phyloP scores from a whole-genome alignment of 371 early-diverging fungal genomes.

The Sporodiniella umbellata region DNA sequence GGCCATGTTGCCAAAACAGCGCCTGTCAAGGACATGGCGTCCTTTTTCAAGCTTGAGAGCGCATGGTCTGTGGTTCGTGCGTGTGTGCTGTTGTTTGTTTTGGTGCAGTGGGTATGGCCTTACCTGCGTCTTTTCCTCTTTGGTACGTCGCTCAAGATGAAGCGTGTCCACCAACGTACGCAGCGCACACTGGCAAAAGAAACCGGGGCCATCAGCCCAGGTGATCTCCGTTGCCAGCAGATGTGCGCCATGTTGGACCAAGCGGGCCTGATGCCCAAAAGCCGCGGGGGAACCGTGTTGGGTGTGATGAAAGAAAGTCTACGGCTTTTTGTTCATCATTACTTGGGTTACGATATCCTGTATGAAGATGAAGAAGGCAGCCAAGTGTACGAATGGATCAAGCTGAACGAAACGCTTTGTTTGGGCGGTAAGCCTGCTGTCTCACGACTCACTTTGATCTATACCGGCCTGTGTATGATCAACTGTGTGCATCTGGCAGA shows the following conservation, averaged over 20 bases:
- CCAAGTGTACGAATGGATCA: slow-evolving; percentile 38
- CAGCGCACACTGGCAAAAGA: slow-evolving; percentile 1
- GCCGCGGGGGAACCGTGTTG: not conserved
- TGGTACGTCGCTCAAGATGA: slow-evolving; percentile 22
- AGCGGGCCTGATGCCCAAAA: slow-evolving; percentile 16
- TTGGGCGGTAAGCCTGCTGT: slow-evolving; percentile 22
- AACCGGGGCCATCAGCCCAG: slow-evolving; percentile 13
- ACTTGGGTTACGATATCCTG: slow-evolving; percentile 33
- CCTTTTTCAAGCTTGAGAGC: slow-evolving; percentile 18
- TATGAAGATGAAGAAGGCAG: slow-evolving; percentile 31
- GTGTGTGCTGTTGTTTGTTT: slow-evolving; percentile 24
- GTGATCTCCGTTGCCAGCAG: slow-evolving; percentile 28
- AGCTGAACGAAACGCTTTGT: slow-evolving; percentile 35
- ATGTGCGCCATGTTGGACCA: slow-evolving; percentile 24
- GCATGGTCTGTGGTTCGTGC: slow-evolving; percentile 31
- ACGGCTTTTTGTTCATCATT: slow-evolving; percentile 31
- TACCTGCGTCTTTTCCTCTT: slow-evolving; percentile 19
- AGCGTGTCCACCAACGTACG: slow-evolving; percentile 21
- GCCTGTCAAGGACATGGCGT: slow-evolving; percentile 33
- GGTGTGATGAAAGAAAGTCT: slow-evolving; percentile 17
- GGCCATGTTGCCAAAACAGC: slow-evolving; percentile 28
- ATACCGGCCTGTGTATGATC: slow-evolving; percentile 36
- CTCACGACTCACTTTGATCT: slow-evolving; percentile 24
- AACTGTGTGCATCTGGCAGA: slow-evolving; percentile 28
- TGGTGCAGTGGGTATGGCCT: slow-evolving; percentile 31